Evolutionary conservation across 495 filamentous ascomycete genomes (phyloP).

Genomic region (Hypoxylon intermedium): DNA sequence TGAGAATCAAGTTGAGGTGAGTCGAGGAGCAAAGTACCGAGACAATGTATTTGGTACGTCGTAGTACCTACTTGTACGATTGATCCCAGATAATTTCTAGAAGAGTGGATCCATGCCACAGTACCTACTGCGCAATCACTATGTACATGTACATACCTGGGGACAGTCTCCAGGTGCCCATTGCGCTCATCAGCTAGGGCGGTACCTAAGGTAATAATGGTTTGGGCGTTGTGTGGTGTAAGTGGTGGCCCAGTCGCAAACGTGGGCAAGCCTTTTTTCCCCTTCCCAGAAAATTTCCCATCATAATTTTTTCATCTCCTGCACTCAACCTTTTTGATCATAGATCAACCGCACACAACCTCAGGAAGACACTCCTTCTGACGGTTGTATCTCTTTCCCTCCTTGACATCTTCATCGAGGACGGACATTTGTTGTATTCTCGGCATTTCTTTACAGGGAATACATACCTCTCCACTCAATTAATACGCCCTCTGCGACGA

Average conservation of each 20-base stretch:
- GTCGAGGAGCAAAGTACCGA: background rate
- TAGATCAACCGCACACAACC: slow-evolving; percentile 49
- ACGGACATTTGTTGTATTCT: slow-evolving; percentile 41
- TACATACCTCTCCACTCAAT: slow-evolving; percentile 48
- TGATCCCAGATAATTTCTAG: too few species aligned
- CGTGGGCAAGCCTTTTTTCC: slow-evolving; percentile 30
- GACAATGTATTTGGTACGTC: too few species aligned
- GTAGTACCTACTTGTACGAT: too few species aligned
- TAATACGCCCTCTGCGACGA: slow-evolving; percentile 31
- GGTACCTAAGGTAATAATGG: slow-evolving; percentile 5
- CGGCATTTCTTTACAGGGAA: slow-evolving; percentile 48
- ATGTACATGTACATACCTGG: too few species aligned
- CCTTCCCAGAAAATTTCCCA: slow-evolving; percentile 46
- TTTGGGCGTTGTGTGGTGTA: background rate
- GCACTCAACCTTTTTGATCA: slow-evolving; percentile 41
- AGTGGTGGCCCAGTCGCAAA: slow-evolving; percentile 28
- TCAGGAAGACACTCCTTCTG: slow-evolving; percentile 41
- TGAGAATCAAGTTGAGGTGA: background rate
- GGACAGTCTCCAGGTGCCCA: slow-evolving; percentile 1
- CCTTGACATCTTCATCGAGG: slow-evolving; percentile 39
- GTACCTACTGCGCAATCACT: too few species aligned
- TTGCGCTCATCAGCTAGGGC: slow-evolving; percentile 1
- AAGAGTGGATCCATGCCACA: too few species aligned
- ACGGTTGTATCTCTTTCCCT: slow-evolving; percentile 43
- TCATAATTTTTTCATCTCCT: slow-evolving; percentile 46